Conservation (phyloP, 257 asterid species). For the Solanum appendiculatum region DNA sequence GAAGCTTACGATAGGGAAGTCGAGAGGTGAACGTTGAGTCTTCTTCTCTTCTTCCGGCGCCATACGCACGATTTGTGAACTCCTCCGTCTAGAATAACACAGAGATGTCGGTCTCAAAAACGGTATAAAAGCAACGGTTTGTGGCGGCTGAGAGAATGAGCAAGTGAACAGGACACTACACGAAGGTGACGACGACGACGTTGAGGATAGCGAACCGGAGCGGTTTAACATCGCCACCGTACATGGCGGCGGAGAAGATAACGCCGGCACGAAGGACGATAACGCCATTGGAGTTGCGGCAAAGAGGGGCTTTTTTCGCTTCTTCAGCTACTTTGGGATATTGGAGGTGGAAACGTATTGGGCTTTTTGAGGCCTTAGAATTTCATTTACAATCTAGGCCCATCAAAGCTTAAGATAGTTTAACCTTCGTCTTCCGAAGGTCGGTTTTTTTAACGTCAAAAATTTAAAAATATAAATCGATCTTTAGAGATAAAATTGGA, state of each 20-base stretch:
- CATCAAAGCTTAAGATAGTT: background rate
- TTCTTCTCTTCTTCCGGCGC: constrained; percentile 94
- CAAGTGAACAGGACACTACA: constrained; percentile 4
- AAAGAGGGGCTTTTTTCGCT: background rate
- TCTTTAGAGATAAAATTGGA: background rate
- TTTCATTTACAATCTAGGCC: background rate
- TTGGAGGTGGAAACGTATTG: background rate
- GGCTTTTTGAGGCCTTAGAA: background rate
- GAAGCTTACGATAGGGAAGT: constrained; percentile 61
- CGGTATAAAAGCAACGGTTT: constrained; percentile 5
- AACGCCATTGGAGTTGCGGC: constrained; percentile 30
- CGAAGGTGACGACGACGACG: constrained; percentile 19
- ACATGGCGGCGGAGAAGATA: constrained; percentile 22
- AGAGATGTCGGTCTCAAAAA: background rate
- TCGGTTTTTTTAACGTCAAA: background rate
- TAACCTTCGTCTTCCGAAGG: background rate
- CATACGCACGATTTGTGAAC: constrained; percentile 57
- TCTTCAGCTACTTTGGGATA: background rate
- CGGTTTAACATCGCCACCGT: constrained; percentile 6
- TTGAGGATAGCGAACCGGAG: background rate
- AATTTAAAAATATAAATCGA: background rate
- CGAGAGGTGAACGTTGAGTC: constrained; percentile 94
- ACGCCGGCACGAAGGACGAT: constrained; percentile 21
- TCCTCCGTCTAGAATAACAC: constrained; percentile 25
- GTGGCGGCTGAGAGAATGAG: constrained; percentile 12